These are phyloP conservation scores for Sclerospora graminicola DNA, from an alignment of 352 stramenopile genomes.

Conservation along the genomic window DNA sequence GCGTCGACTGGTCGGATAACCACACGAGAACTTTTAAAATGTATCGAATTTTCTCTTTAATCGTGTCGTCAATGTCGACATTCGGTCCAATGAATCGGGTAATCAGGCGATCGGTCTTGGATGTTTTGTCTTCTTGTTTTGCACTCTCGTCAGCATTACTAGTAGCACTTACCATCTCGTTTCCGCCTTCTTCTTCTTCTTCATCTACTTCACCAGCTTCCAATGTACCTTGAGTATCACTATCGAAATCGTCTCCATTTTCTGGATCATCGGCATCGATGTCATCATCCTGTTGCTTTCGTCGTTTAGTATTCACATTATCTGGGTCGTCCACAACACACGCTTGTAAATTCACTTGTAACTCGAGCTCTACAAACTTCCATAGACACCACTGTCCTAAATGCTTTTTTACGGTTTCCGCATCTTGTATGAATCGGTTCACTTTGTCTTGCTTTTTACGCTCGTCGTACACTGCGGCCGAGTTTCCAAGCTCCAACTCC, in stretches of 20 bases:
- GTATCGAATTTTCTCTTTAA: slow-evolving; percentile 24
- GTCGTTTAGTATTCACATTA: slow-evolving; percentile 48
- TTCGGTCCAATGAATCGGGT: slow-evolving; percentile 18
- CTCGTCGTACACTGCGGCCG: slow-evolving; percentile 58
- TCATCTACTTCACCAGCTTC: slow-evolving; percentile 21
- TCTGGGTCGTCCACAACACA: slow-evolving; percentile 49
- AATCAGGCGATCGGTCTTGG: slow-evolving; percentile 20
- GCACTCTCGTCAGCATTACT: background rate
- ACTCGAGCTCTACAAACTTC: slow-evolving; percentile 71
- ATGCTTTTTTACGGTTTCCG: slow-evolving; percentile 46
- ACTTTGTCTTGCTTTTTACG: slow-evolving; percentile 63
- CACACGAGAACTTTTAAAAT: slow-evolving; percentile 56
- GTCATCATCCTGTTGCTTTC: slow-evolving; percentile 12
- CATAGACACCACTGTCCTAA: slow-evolving; percentile 70
- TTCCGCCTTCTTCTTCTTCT: slow-evolving; percentile 6
- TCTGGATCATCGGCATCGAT: slow-evolving; percentile 8
- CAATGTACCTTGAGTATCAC: slow-evolving; percentile 12
- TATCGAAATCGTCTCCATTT: slow-evolving; percentile 11
- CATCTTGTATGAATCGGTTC: slow-evolving; percentile 60
- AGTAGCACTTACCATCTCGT: slow-evolving; percentile 3
- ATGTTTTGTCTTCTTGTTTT: background rate
- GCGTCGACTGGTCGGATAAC: slow-evolving; percentile 21
- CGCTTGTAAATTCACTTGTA: slow-evolving; percentile 60
- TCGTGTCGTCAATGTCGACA: slow-evolving; percentile 27
- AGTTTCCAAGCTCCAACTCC: slow-evolving; percentile 65